Percentiles rank a stretch among this genome's conserved stretches.
Evolutionary conservation across 306 rosid genomes (phyloP).

Genomic region (Mimosa bimucronata): DNA sequence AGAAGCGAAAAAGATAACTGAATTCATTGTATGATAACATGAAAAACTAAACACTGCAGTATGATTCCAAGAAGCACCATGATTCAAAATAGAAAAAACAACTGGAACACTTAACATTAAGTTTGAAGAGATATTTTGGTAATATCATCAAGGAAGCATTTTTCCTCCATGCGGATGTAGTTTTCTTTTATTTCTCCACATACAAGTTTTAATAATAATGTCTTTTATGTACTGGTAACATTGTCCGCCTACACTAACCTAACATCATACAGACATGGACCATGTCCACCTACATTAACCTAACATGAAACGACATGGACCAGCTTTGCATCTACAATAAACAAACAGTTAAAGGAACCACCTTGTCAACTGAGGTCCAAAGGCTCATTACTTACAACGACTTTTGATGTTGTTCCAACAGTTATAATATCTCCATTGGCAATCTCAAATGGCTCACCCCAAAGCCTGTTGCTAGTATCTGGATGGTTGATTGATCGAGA

Average conservation of each 20-base stretch:
- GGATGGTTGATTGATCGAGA: constrained; percentile 72
- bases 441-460: constrained; percentile 80
- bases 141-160: constrained; percentile 10
- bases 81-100: constrained; percentile 27
- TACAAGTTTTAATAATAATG: not conserved
- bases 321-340: constrained; percentile 29
- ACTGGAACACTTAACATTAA: not conserved
- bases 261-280: constrained; percentile 31
- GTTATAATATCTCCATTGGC: constrained; percentile 86
- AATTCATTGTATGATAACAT: constrained; percentile 10
- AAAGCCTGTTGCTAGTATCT: constrained; percentile 68
- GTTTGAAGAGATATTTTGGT: constrained; percentile 7
- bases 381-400: constrained; percentile 61
- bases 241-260: constrained; percentile 18
- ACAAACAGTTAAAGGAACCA: constrained; percentile 27
- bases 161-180: not conserved
- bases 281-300: constrained; percentile 21
- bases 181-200: constrained; percentile 3
- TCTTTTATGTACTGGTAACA: constrained; percentile 16
- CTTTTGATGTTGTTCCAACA: constrained; percentile 86
- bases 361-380: constrained; percentile 12
- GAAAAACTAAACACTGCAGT: constrained; percentile 23
- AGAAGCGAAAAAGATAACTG: not conserved
- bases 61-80: constrained; percentile 23
- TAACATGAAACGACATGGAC: constrained; percentile 26